A percentile compares a stretch with the other conserved stretches of the same genome.
These are phyloP conservation scores for Asterionellopsis glacialis DNA, from an alignment of 108 stramenopile genomes.

Conservation along the genomic window DNA sequence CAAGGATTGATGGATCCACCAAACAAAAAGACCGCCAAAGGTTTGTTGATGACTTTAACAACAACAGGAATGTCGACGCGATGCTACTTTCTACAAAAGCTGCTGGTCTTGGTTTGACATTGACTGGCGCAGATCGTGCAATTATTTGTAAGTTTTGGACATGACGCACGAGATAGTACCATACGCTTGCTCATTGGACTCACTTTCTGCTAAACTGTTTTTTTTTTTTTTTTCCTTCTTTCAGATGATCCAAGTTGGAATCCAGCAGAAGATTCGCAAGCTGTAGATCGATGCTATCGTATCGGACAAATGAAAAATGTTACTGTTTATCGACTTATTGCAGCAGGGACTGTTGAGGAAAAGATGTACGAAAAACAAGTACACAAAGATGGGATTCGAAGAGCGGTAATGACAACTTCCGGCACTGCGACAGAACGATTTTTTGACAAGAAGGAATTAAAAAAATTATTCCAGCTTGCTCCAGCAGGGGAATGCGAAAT, in stretches of 20 bases:
- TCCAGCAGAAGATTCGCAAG: slow-evolving; percentile 94
- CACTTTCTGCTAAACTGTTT: background rate
- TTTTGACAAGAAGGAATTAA: slow-evolving; percentile 62
- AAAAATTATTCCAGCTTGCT: slow-evolving; percentile 58
- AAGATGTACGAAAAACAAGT: slow-evolving; percentile 73
- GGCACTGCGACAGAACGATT: slow-evolving; percentile 60
- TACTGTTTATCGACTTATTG: slow-evolving; percentile 83
- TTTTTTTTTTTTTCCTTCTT: background rate
- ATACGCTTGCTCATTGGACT: background rate
- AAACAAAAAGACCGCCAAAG: slow-evolving; percentile 78
- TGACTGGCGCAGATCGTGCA: slow-evolving; percentile 79
- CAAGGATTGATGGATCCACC: slow-evolving; percentile 90
- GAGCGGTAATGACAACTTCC: slow-evolving; percentile 39
- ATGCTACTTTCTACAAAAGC: slow-evolving; percentile 85
- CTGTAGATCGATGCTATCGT: slow-evolving; percentile 64
- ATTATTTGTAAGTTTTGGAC: slow-evolving; percentile 65
- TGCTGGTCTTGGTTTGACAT: slow-evolving; percentile 83
- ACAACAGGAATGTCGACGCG: slow-evolving; percentile 43
- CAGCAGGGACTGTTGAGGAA: slow-evolving; percentile 48
- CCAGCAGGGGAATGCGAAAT: slow-evolving; percentile 54
- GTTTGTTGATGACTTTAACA: slow-evolving; percentile 90
- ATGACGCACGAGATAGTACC: slow-evolving; percentile 59
- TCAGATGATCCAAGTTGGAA: slow-evolving; percentile 39
- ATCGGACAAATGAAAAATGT: slow-evolving; percentile 85
- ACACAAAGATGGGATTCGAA: slow-evolving; percentile 79